These are phyloP conservation scores for Penicillium turbatum DNA, from an alignment of 495 filamentous ascomycete genomes.

Conservation along the genomic window DNA sequence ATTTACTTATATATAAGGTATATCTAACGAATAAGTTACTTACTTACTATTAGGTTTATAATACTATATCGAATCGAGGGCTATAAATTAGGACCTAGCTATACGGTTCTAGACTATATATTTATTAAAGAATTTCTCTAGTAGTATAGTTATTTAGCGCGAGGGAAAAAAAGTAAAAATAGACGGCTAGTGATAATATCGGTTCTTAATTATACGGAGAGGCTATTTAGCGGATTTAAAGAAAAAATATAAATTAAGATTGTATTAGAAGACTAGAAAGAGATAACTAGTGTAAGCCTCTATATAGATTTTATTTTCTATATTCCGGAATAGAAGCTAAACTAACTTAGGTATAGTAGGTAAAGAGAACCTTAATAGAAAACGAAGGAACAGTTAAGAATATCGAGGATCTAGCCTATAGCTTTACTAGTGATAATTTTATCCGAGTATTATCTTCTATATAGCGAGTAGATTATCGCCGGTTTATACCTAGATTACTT, in stretches of 20 bases:
- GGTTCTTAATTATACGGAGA: constrained; percentile 11
- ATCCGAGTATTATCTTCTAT: constrained; percentile 14
- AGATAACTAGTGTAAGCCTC: constrained; percentile 13
- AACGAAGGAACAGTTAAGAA: constrained; percentile 14
- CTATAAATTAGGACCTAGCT: constrained; percentile 7
- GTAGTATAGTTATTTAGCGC: constrained; percentile 9
- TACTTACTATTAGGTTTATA: constrained; percentile 10
- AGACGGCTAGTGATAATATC: constrained; percentile 14
- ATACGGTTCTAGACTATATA: constrained; percentile 8
- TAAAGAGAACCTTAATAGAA: constrained; percentile 17
- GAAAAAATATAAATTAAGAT: constrained; percentile 14
- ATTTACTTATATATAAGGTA: neutral
- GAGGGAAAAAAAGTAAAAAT: constrained; percentile 13
- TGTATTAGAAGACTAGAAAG: constrained; percentile 13
- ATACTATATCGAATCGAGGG: constrained; percentile 3
- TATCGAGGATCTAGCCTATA: constrained; percentile 14
- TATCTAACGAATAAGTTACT: constrained; percentile 4
- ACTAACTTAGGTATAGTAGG: constrained; percentile 15
- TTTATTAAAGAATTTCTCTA: constrained; percentile 20
- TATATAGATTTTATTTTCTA: neutral
- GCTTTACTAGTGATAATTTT: constrained; percentile 22
- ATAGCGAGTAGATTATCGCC: constrained; percentile 13
- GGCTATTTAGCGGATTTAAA: constrained; percentile 19
- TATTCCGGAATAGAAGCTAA: neutral
- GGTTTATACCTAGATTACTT: constrained; percentile 16